A percentile compares a stretch with the other conserved stretches of the same genome.
Evolutionary conservation across 2,329 filamentous ascomycete species (phyloP).

Genomic region (Botrytis fabae): DNA sequence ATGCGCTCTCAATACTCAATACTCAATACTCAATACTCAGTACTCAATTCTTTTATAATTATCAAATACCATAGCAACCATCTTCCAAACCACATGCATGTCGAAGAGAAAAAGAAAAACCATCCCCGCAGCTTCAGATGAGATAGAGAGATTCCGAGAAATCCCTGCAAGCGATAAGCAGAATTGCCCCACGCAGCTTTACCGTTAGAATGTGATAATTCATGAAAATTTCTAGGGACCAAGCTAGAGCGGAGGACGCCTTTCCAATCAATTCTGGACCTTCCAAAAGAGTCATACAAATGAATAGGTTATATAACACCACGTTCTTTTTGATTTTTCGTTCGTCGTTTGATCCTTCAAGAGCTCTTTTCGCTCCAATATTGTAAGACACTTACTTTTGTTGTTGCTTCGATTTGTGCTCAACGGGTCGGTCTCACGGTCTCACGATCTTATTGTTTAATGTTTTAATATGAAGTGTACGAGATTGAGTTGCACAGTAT

Average conservation of each 20-base stretch:
- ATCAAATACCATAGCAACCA: background rate
- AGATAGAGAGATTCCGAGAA: background rate
- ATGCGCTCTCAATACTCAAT: background rate
- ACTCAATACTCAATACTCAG: background rate
- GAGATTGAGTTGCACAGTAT: background rate
- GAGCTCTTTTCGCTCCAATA: background rate
- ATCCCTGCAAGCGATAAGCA: slow-evolving; percentile 2
- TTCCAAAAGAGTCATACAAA: slow-evolving; percentile 6
- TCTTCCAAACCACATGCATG: background rate
- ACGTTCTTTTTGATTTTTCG: background rate
- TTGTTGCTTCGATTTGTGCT: background rate
- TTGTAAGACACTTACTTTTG: background rate
- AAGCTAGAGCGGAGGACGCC: background rate
- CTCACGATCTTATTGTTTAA: slow-evolving; percentile 2
- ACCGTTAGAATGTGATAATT: background rate
- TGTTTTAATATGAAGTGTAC: slow-evolving; percentile 12
- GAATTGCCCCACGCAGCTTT: background rate
- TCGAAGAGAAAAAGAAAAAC: background rate
- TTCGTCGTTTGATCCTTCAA: background rate
- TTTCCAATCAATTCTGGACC: slow-evolving; percentile 1
- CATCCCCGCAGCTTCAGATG: background rate
- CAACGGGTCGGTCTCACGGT: background rate
- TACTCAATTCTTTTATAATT: background rate
- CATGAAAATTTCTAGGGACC: slow-evolving; percentile 3
- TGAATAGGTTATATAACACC: background rate